Conservation (phyloP, 306 rosid genomes). For the Pterocarpus macrocarpus region DNA sequence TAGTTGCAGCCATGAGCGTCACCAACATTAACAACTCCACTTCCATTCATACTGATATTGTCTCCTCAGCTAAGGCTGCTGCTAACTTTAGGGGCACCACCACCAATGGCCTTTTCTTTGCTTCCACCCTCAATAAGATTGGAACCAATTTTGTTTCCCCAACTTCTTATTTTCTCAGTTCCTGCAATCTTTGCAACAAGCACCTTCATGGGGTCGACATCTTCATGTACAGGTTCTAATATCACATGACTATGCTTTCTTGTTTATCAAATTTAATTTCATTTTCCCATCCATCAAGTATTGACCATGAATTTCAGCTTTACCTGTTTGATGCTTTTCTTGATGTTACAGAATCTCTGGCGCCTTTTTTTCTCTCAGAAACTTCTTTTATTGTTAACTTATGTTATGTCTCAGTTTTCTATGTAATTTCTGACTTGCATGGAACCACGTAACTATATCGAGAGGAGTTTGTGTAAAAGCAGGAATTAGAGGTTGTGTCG, state of each 20-base stretch:
- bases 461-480: background rate
- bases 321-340: background rate
- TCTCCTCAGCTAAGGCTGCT: conserved; percentile 72
- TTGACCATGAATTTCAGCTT: background rate
- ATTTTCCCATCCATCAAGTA: background rate
- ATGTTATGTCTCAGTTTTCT: background rate
- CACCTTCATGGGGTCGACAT: conserved; percentile 78
- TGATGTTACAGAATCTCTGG: background rate
- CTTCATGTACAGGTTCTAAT: conserved; percentile 80
- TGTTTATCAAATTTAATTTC: background rate
- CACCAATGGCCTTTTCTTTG: conserved; percentile 58
- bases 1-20: conserved; percentile 72
- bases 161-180: conserved; percentile 59
- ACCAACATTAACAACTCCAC: conserved; percentile 19
- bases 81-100: conserved; percentile 65
- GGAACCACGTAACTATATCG: background rate
- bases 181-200: conserved; percentile 71
- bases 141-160: conserved; percentile 46
- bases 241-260: background rate
- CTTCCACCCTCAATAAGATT: conserved; percentile 59
- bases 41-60: conserved; percentile 39
- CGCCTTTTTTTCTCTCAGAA: background rate
- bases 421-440: background rate
- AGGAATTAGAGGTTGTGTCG: background rate
- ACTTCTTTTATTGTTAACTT: background rate